Conservation (phyloP, 192 early-diverging fungal genomes). For the Podila epigama region DNA sequence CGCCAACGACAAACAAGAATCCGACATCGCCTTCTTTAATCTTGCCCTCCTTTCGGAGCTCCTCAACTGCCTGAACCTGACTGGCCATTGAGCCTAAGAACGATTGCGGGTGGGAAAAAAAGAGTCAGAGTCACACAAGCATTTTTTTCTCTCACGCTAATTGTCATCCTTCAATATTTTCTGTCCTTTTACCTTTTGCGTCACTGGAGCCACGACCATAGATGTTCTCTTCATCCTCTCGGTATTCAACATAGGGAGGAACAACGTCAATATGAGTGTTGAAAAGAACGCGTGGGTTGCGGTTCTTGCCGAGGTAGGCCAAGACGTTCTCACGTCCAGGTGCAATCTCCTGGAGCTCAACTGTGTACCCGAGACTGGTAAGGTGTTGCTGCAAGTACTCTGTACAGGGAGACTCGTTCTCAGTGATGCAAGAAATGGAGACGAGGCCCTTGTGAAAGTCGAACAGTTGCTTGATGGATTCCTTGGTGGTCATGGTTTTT, state of each 20-base stretch:
- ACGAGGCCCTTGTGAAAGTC: constrained; percentile 47
- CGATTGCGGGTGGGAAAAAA: no score
- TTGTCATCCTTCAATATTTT: not conserved
- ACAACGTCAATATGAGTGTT: constrained; percentile 62
- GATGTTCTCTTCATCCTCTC: constrained; percentile 52
- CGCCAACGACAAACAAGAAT: constrained; percentile 59
- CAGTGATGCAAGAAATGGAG: constrained; percentile 47
- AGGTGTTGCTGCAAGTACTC: constrained; percentile 38
- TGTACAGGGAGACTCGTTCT: constrained; percentile 47
- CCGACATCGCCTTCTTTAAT: constrained; percentile 57
- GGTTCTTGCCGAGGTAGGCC: constrained; percentile 46
- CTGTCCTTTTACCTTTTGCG: constrained; percentile 51
- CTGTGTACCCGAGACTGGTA: constrained; percentile 48
- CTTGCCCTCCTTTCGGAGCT: constrained; percentile 54
- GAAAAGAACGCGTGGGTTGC: constrained; percentile 39
- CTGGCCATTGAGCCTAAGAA: constrained; percentile 47
- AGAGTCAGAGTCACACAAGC: not conserved
- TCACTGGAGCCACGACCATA: constrained; percentile 55
- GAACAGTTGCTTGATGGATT: constrained; percentile 36
- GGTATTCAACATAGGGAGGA: constrained; percentile 54
- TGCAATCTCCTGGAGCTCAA: constrained; percentile 47
- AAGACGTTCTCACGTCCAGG: constrained; percentile 56
- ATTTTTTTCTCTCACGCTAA: not conserved
- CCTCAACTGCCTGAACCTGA: constrained; percentile 55
- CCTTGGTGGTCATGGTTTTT: constrained; percentile 20